Evolutionary conservation across 2,329 filamentous ascomycete species (phyloP), one percentile per base, ranked within the genome.

Genomic region (Fusarium sp.): DNA sequence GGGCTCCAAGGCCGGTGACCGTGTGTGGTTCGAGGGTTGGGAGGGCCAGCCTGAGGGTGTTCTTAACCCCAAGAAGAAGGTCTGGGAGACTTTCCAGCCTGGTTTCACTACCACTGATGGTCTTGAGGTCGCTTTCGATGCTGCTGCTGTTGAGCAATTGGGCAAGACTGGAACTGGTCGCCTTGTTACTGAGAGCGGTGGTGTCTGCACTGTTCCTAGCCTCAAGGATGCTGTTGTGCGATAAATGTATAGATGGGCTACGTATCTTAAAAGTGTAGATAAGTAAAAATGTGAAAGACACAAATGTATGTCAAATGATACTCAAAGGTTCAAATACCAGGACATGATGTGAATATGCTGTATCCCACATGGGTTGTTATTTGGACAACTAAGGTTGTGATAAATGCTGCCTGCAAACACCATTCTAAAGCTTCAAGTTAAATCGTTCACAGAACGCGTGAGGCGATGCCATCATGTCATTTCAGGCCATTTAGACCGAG

Each of bases 51-150:
- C 96, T 1, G 96, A 99, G 87, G 91, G 91, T 68, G 89, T 95
- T 54, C 87, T 99, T 61, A 99, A 98, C 87, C 96, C 96, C 62
- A 99, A 99, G 91, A 99, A 98, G 90, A 98, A 98, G 90, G 85
- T 98, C 67, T 98, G 95, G 94, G 96, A 99, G 86, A 93, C 88
- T 12, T 93, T 97, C 83, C 95, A 98, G 86, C 94, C 94, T 2
- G 96, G 95, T 0, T 98, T 98, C 83, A 97, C 93, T 30, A 99
- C 95, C 10, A 97, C 92, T 2, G 91, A 91, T 10, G 82, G 81
- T 48, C 85, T 95, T 54, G 92, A 94, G 81, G 95, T 97, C 37
- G 94, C 87, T 0, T 99, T 98, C 78, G 92, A 98, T 76, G 92
- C 92, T 5, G 86, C 83, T 46, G 90, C 85, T 47, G 93, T 97